Evolutionary conservation across 2,329 filamentous ascomycete species (phyloP).

Genomic region (Epichloe sp.): DNA sequence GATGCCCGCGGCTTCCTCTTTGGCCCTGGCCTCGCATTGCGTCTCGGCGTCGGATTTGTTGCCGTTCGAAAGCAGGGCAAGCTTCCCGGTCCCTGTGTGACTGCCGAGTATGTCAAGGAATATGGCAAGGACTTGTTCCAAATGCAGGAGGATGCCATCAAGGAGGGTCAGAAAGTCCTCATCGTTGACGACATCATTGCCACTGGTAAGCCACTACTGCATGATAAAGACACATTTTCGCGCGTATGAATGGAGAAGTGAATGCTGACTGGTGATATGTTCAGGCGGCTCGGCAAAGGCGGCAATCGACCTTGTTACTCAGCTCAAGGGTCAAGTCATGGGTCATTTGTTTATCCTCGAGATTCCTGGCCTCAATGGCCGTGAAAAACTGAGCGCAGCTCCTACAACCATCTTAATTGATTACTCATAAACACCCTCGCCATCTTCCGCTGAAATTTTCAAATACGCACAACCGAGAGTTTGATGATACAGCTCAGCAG

Average conservation of each 20-base stretch:
- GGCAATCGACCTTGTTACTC: constrained; percentile 71
- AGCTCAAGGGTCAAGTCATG: constrained; percentile 73
- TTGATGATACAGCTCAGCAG: background rate
- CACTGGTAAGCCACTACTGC: constrained; percentile 55
- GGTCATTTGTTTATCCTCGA: constrained; percentile 95
- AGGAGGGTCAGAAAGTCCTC: constrained; percentile 76
- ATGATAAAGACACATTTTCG: background rate
- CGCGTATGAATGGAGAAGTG: background rate
- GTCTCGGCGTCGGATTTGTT: constrained; percentile 74
- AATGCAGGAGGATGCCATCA: constrained; percentile 80
- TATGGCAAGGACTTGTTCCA: constrained; percentile 93
- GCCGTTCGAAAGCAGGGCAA: constrained; percentile 93
- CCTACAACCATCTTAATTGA: constrained; percentile 75
- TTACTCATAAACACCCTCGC: constrained; percentile 21
- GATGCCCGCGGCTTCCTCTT: constrained; percentile 95
- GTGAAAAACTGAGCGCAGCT: constrained; percentile 67
- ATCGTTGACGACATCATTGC: constrained; percentile 98
- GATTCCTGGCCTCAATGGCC: constrained; percentile 82
- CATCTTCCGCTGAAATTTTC: background rate
- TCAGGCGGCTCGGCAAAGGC: constrained; percentile 82
- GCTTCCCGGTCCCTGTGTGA: constrained; percentile 78
- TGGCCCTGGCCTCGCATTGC: constrained; percentile 75
- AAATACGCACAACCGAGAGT: background rate
- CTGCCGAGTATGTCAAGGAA: constrained; percentile 83
- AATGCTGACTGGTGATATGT: background rate